Conservation (phyloP, 768 basidiomycete genomes). For the Cystoderma amianthinum region DNA sequence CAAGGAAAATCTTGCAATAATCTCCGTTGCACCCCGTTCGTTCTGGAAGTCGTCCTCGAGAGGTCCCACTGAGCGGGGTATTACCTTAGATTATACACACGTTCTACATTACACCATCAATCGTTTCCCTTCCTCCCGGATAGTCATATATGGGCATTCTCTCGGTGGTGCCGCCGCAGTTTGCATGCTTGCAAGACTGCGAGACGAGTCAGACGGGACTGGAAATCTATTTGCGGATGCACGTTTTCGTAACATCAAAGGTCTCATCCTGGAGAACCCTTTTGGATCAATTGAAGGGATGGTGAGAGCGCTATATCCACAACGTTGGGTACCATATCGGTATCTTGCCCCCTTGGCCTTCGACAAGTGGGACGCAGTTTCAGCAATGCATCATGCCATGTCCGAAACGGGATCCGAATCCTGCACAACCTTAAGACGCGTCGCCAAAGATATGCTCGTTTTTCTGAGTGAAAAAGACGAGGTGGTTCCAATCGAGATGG, state of each 20-base stretch:
- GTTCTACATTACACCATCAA: slow-evolving; percentile 21
- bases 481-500: slow-evolving; percentile 35
- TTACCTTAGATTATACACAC: slow-evolving; percentile 31
- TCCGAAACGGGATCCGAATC: not conserved
- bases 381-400: not conserved
- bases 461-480: slow-evolving; percentile 38
- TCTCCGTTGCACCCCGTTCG: slow-evolving; percentile 40
- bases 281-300: slow-evolving; percentile 39
- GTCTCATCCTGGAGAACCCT: slow-evolving; percentile 43
- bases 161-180: slow-evolving; percentile 38
- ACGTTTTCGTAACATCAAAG: slow-evolving; percentile 14
- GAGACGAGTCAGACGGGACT: not conserved
- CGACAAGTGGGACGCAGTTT: slow-evolving; percentile 40
- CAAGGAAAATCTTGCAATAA: slow-evolving; percentile 15
- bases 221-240: not conserved
- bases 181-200: slow-evolving; percentile 24
- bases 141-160: slow-evolving; percentile 41
- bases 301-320: slow-evolving; percentile 39
- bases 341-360: slow-evolving; percentile 34
- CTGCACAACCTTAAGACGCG: slow-evolving; percentile 6
- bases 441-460: slow-evolving; percentile 20
- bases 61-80: slow-evolving; percentile 27
- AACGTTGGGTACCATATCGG: slow-evolving; percentile 41
- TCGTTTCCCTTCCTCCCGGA: slow-evolving; percentile 21
- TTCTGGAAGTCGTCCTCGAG: slow-evolving; percentile 40